Evolutionary conservation across 345 rosid genomes (phyloP).

Genomic region (Hibiscus syriacus): DNA sequence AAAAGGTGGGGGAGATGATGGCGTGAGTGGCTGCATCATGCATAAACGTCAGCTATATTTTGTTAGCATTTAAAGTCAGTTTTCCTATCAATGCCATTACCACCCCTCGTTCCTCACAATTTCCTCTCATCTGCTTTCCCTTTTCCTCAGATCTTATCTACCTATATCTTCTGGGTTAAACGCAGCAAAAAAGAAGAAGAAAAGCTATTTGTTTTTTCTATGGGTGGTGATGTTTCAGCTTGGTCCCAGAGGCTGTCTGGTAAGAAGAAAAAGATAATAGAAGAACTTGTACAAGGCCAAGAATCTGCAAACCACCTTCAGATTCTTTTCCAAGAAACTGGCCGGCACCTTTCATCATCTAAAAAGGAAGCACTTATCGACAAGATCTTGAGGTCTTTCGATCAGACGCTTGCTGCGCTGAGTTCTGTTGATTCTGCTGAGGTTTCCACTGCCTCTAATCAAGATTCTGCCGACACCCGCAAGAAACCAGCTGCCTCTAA

Average conservation of each 20-base stretch:
- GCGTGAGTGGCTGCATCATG: conserved; percentile 8
- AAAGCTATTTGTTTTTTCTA: neutral
- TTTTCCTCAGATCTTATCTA: conserved; percentile 20
- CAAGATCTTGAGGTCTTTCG: conserved; percentile 45
- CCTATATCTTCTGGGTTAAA: neutral
- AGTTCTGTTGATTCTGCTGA: neutral
- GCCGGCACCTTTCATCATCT: neutral
- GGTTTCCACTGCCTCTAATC: too few species aligned
- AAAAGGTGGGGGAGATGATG: neutral
- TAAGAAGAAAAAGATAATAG: conserved; percentile 15
- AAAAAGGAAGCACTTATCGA: conserved; percentile 27
- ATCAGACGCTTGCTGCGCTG: conserved; percentile 28
- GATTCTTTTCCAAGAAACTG: conserved; percentile 19
- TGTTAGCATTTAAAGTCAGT: conserved; percentile 4
- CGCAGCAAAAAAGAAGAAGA: neutral
- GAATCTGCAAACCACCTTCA: conserved; percentile 38
- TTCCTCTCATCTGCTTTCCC: conserved; percentile 29
- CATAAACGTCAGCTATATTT: conserved; percentile 5
- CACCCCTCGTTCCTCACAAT: conserved; percentile 28
- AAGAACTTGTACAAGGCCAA: conserved; percentile 45
- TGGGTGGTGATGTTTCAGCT: conserved; percentile 8
- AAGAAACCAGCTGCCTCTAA: conserved; percentile 31
- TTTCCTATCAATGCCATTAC: conserved; percentile 1
- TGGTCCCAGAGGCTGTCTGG: too few species aligned
- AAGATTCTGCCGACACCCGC: conserved; percentile 48